Conservation (phyloP, 2,329 filamentous ascomycete species). For the Sphaerulina populicola region DNA sequence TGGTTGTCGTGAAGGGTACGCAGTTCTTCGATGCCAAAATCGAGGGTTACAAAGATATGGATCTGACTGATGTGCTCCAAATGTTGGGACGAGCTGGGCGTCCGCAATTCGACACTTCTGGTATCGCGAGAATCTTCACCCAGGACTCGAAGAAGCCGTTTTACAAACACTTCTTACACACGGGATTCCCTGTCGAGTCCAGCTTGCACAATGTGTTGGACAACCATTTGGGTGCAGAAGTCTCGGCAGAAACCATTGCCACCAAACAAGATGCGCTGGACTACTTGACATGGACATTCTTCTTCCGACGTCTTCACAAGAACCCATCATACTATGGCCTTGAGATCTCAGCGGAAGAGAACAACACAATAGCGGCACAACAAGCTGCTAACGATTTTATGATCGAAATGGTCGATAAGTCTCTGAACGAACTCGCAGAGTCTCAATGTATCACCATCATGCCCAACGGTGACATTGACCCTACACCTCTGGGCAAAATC, state of each 20-base stretch:
- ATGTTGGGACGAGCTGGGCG: slow-evolving; percentile 95
- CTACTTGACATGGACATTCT: slow-evolving; percentile 98
- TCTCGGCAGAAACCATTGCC: slow-evolving; percentile 82
- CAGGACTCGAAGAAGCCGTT: slow-evolving; percentile 98
- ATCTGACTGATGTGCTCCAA: slow-evolving; percentile 92
- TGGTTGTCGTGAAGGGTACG: slow-evolving; percentile 95
- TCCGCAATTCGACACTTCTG: slow-evolving; percentile 91
- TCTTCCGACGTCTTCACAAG: slow-evolving; percentile 94
- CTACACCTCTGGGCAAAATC: slow-evolving; percentile 90
- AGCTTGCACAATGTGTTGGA: slow-evolving; percentile 92
- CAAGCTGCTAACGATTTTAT: slow-evolving; percentile 88
- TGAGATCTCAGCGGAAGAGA: slow-evolving; percentile 84
- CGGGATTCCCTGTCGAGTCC: slow-evolving; percentile 94
- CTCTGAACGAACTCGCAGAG: slow-evolving; percentile 68
- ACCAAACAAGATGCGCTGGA: slow-evolving; percentile 96
- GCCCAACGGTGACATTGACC: slow-evolving; percentile 78
- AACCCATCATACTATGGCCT: slow-evolving; percentile 97
- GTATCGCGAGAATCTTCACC: slow-evolving; percentile 94
- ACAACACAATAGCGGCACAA: slow-evolving; percentile 79
- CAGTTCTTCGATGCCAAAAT: slow-evolving; percentile 98
- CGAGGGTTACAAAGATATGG: slow-evolving; percentile 98
- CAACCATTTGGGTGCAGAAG: slow-evolving; percentile 91
- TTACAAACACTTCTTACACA: slow-evolving; percentile 98
- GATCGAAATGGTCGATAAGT: slow-evolving; percentile 83
- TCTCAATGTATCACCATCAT: slow-evolving; percentile 78